These are phyloP conservation scores for Eimeria necatrix DNA, from an alignment of 169 alveolate genomes.

Conservation along the genomic window DNA sequence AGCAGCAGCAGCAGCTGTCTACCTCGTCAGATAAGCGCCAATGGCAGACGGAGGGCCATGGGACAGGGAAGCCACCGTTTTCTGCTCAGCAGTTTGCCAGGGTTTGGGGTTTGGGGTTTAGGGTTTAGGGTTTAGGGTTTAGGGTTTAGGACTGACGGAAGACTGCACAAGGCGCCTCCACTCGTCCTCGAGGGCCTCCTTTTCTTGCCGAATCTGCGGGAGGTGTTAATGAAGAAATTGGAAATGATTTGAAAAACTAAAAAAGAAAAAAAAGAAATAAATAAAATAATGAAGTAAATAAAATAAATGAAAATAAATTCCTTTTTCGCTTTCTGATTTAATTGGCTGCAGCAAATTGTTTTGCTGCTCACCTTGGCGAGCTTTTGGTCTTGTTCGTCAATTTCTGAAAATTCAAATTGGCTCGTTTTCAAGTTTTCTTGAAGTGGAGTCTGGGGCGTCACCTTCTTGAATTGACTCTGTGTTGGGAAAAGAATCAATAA, in stretches of 20 bases:
- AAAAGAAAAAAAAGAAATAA: neutral
- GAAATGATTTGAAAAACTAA: neutral
- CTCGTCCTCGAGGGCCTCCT: neutral
- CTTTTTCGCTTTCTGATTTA: too few species aligned
- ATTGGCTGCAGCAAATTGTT: neutral
- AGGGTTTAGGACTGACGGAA: neutral
- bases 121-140: neutral
- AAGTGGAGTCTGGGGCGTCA: neutral
- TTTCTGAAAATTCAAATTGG: neutral
- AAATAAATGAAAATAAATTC: neutral
- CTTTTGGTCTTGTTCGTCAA: conserved; percentile 15
- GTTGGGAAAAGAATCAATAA: neutral
- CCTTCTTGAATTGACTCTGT: conserved; percentile 54
- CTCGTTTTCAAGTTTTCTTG: neutral
- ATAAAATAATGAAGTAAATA: neutral
- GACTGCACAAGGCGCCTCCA: conserved; percentile 25
- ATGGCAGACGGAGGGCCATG: neutral
- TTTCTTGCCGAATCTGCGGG: neutral
- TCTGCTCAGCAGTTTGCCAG: neutral
- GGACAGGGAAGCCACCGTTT: neutral
- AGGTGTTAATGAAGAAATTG: neutral
- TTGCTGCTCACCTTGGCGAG: neutral
- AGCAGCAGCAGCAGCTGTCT: too few species aligned
- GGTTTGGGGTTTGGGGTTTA: neutral
- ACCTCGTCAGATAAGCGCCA: neutral